Conservation (phyloP, 805 yeast genomes). For the Metschnikowia koreensis region DNA sequence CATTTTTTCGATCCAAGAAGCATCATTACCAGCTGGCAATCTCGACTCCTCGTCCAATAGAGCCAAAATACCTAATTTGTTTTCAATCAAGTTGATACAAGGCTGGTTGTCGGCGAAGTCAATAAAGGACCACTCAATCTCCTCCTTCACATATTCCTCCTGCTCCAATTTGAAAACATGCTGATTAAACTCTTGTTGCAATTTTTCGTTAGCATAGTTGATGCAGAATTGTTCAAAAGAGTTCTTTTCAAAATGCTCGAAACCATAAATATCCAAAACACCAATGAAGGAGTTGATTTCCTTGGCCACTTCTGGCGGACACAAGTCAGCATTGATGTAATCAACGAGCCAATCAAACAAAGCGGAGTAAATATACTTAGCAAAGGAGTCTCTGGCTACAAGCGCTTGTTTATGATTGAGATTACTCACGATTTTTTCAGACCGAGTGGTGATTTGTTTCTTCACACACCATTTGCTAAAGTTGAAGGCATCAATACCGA, state of each 20-base stretch:
- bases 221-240: constrained; percentile 97
- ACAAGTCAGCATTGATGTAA: constrained; percentile 76
- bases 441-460: constrained; percentile 88
- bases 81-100: constrained; percentile 88
- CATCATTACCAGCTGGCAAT: constrained; percentile 89
- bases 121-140: constrained; percentile 94
- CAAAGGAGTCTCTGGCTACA: constrained; percentile 95
- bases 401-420: constrained; percentile 78
- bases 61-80: constrained; percentile 81
- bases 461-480: constrained; percentile 92
- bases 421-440: constrained; percentile 85
- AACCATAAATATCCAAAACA: constrained; percentile 95
- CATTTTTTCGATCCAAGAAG: constrained; percentile 87
- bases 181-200: constrained; percentile 96
- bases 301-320: constrained; percentile 64
- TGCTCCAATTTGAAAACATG: constrained; percentile 97
- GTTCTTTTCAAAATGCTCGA: constrained; percentile 91
- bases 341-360: constrained; percentile 94
- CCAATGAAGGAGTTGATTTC: constrained; percentile 79
- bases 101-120: constrained; percentile 97
- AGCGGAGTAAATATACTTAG: constrained; percentile 89
- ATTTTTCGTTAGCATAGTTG: constrained; percentile 93
- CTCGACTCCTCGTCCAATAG: constrained; percentile 93
- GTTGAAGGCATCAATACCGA: constrained; percentile 69
- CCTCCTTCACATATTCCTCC: constrained; percentile 88